These are phyloP conservation scores for Metschnikowia vanudenii DNA, from an alignment of 805 yeast species.

Conservation along the genomic window DNA sequence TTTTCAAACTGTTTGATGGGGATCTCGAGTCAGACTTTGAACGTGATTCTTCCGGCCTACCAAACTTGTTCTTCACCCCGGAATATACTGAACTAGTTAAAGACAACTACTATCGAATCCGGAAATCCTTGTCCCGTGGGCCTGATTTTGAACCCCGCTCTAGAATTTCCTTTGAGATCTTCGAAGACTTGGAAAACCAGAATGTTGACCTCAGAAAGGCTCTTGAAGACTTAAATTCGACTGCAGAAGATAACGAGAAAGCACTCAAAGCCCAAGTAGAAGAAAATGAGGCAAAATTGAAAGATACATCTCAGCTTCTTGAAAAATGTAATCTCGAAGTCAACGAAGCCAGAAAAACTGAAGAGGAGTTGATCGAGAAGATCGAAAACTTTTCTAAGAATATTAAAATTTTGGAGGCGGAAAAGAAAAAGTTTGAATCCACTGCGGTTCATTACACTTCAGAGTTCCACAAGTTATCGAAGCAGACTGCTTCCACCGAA, in stretches of 20 bases:
- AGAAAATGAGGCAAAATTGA: slow-evolving; percentile 13
- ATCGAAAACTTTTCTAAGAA: slow-evolving; percentile 23
- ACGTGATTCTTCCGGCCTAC: slow-evolving; percentile 82
- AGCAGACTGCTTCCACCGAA: slow-evolving; percentile 24
- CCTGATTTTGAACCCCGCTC: slow-evolving; percentile 72
- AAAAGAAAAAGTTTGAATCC: slow-evolving; percentile 30
- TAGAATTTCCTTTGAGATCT: slow-evolving; percentile 61
- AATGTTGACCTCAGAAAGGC: slow-evolving; percentile 27
- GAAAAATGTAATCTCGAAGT: slow-evolving; percentile 19
- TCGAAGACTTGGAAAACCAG: slow-evolving; percentile 44
- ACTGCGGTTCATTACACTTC: slow-evolving; percentile 28
- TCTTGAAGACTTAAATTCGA: slow-evolving; percentile 23
- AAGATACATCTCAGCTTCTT: slow-evolving; percentile 24
- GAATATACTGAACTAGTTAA: slow-evolving; percentile 63
- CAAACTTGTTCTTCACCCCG: slow-evolving; percentile 71
- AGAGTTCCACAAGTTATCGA: slow-evolving; percentile 34
- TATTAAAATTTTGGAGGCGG: slow-evolving; percentile 27
- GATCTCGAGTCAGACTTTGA: slow-evolving; percentile 23
- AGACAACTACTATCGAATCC: slow-evolving; percentile 66
- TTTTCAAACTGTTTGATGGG: slow-evolving; percentile 54
- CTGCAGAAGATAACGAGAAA: slow-evolving; percentile 20
- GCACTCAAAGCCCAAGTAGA: slow-evolving; percentile 21
- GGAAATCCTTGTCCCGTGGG: slow-evolving; percentile 67
- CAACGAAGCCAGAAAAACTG: slow-evolving; percentile 20
- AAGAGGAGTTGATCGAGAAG: slow-evolving; percentile 20